These are phyloP conservation scores for Physaria fendleri DNA, from an alignment of 345 rosid species.

Conservation along the genomic window DNA sequence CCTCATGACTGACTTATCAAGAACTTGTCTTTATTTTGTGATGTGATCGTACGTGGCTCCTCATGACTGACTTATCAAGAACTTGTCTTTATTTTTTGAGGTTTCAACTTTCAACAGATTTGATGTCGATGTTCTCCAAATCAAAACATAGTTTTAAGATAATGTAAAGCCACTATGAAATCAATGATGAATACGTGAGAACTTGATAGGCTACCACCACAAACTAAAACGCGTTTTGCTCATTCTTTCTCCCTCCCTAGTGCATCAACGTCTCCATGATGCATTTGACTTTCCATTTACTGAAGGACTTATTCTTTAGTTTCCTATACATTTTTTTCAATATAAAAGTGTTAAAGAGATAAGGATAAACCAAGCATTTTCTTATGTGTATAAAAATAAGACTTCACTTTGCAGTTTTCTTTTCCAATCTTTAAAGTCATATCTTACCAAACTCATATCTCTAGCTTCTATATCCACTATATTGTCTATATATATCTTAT, in stretches of 20 bases:
- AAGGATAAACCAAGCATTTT: conserved; percentile 12
- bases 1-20: background rate
- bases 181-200: background rate
- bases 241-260: background rate
- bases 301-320: background rate
- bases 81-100: background rate
- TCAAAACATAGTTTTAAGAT: background rate
- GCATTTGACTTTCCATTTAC: conserved; percentile 9
- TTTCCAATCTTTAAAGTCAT: conserved; percentile 28
- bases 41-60: conserved; percentile 19
- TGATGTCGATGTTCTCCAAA: background rate
- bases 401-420: conserved; percentile 28
- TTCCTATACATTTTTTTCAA: background rate
- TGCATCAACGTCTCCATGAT: conserved; percentile 4
- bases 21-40: background rate
- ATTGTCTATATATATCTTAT: background rate
- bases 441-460: conserved; percentile 25
- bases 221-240: conserved; percentile 18
- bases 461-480: background rate
- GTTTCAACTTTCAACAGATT: background rate
- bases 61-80: background rate
- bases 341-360: conserved; percentile 2
- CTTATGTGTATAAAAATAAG: background rate
- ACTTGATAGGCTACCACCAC: conserved; percentile 2
- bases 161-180: background rate